Conservation (phyloP, 2,329 filamentous ascomycete genomes). For the Tolypocladium cylindrosporum region DNA sequence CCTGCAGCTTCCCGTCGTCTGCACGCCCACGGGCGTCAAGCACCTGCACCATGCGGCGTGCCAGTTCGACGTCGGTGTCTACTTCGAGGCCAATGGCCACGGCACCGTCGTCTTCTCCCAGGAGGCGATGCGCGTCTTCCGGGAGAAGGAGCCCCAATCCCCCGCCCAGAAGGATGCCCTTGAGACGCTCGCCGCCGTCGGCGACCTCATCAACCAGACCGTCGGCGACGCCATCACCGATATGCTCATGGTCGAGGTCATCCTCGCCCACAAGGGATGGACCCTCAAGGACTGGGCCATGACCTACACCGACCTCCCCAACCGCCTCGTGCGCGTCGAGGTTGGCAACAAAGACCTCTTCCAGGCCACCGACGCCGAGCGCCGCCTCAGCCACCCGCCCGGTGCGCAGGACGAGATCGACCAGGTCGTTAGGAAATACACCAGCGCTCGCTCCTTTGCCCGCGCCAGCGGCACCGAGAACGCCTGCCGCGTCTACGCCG, state of each 20-base stretch:
- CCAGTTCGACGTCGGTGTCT: slow-evolving; percentile 90
- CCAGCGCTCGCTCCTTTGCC: slow-evolving; percentile 80
- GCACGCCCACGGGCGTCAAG: slow-evolving; percentile 93
- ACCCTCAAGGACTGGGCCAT: slow-evolving; percentile 81
- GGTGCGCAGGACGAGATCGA: slow-evolving; percentile 83
- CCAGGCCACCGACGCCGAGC: slow-evolving; percentile 85
- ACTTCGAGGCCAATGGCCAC: slow-evolving; percentile 98
- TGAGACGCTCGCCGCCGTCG: slow-evolving; percentile 71
- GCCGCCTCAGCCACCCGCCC: slow-evolving; percentile 68
- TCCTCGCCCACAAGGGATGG: slow-evolving; percentile 93
- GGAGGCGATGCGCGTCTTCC: slow-evolving; percentile 69
- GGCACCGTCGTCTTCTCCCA: slow-evolving; percentile 92
- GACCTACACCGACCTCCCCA: slow-evolving; percentile 90
- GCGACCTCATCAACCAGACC: slow-evolving; percentile 94
- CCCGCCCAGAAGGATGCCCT: slow-evolving; percentile 86
- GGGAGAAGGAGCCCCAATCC: slow-evolving; percentile 71
- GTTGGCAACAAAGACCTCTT: slow-evolving; percentile 83
- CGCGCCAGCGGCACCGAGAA: slow-evolving; percentile 93
- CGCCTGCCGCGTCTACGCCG: slow-evolving; percentile 89
- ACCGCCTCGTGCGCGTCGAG: slow-evolving; percentile 87
- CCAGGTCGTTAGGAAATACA: slow-evolving; percentile 79
- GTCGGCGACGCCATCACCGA: slow-evolving; percentile 94
- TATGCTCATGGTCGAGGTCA: slow-evolving; percentile 90
- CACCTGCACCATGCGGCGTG: slow-evolving; percentile 94
- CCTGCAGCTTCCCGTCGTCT: slow-evolving; percentile 80